Evolutionary conservation across 2,329 filamentous ascomycete species (phyloP).

Genomic region (Neonectria ditissima): DNA sequence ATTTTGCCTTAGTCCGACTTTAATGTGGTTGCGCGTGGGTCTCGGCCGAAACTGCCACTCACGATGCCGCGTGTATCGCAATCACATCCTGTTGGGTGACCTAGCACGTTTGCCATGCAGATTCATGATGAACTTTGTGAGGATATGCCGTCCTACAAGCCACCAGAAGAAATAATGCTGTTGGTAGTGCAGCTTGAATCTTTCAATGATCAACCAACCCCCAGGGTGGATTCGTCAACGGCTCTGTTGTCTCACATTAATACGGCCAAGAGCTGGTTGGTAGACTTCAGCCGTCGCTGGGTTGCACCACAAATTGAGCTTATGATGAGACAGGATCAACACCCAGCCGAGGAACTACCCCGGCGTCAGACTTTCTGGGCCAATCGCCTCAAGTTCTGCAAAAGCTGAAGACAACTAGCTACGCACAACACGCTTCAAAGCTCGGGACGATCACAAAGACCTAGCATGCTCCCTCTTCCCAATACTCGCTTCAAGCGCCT

Average conservation of each 20-base stretch:
- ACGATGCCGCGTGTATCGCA: slow-evolving; percentile 13
- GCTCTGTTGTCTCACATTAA: not conserved
- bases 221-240: not conserved
- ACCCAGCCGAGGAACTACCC: no score
- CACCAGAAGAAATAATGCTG: not conserved
- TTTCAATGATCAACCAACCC: not conserved
- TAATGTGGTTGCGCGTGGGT: not conserved
- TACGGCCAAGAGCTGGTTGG: not conserved
- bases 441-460: no score
- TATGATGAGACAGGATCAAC: no score
- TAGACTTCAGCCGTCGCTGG: not conserved
- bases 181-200: not conserved
- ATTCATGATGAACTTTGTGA: not conserved
- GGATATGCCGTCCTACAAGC: not conserved
- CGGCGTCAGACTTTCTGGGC: no score
- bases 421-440: no score
- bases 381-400: no score
- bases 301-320: no score
- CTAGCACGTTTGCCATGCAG: not conserved
- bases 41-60: not conserved
- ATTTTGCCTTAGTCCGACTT: not conserved
- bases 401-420: no score
- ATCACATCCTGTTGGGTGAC: slow-evolving; percentile 18
- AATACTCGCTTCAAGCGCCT: no score
- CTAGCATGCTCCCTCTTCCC: no score